Evolutionary conservation across 2,329 filamentous ascomycete species (phyloP).

Genomic region (Colletotrichum aenigma): DNA sequence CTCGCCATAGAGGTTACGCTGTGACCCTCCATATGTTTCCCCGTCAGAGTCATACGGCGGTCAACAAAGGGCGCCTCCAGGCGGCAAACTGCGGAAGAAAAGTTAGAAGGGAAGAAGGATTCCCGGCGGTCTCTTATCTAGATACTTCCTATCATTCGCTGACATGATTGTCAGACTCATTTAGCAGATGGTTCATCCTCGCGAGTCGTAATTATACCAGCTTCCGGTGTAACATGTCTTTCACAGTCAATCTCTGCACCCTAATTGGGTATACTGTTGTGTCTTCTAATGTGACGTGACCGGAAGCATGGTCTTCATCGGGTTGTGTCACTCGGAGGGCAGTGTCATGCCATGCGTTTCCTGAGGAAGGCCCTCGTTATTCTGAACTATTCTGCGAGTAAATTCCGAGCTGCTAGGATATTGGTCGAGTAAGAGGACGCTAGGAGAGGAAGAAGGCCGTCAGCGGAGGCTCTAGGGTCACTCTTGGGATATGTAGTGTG

Average conservation of each 20-base stretch:
- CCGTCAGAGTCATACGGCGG: too few relatives aligned
- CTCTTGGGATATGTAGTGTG: background rate
- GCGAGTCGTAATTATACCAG: background rate
- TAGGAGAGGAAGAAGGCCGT: background rate
- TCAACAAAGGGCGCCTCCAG: too few relatives aligned
- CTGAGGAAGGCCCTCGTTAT: background rate
- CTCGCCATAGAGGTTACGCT: too few relatives aligned
- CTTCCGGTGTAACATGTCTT: background rate
- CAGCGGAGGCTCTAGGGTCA: background rate
- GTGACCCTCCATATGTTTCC: too few relatives aligned
- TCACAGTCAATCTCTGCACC: background rate
- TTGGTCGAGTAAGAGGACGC: background rate
- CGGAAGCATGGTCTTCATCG: background rate
- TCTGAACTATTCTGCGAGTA: background rate
- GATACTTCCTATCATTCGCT: background rate
- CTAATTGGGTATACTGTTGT: rapidly evolving
- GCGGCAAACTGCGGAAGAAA: too few relatives aligned
- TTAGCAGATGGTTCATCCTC: background rate
- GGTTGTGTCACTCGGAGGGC: background rate
- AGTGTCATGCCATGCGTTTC: background rate
- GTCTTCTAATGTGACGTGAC: background rate
- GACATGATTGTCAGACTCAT: background rate
- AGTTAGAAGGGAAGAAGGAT: too few relatives aligned
- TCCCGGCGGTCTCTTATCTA: too few relatives aligned
- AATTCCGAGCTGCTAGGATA: background rate